Conservation (phyloP, 176 grass and related monocot species). For the Hsuehochloa calcarea region DNA sequence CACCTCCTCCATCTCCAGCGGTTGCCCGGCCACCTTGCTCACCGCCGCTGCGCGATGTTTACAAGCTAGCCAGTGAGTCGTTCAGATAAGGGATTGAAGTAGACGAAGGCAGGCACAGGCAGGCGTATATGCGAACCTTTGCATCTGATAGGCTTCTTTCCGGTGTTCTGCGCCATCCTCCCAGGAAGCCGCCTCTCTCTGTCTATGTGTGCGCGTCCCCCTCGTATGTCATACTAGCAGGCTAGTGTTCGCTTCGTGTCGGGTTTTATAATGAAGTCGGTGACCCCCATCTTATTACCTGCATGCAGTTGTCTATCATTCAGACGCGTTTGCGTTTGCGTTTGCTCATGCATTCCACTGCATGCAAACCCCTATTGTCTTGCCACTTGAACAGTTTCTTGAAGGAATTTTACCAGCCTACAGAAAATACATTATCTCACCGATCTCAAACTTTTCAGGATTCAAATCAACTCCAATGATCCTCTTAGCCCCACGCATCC, state of each 20-base stretch:
- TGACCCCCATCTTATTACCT: constrained; percentile 33
- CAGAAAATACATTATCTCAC: neutral
- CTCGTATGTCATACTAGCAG: too few relatives aligned
- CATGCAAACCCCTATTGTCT: too few relatives aligned
- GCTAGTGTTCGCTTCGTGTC: too few relatives aligned
- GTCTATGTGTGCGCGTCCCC: too few relatives aligned
- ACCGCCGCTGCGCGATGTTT: constrained; percentile 48
- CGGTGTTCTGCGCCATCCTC: constrained; percentile 28
- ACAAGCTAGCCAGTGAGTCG: neutral
- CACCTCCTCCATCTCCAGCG: constrained; percentile 71
- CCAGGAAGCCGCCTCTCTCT: neutral
- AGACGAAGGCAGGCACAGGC: neutral
- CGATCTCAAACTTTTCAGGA: constrained; percentile 31
- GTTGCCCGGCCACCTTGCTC: constrained; percentile 51
- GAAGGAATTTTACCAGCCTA: neutral
- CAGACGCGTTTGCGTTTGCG: neutral
- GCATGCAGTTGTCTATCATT: neutral
- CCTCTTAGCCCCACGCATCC: constrained; percentile 38
- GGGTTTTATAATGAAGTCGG: too few relatives aligned
- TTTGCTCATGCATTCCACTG: too few relatives aligned
- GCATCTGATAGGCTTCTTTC: constrained; percentile 51
- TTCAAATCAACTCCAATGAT: constrained; percentile 62
- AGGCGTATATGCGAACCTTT: constrained; percentile 35
- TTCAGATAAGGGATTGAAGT: neutral
- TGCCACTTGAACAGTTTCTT: neutral